Conservation (phyloP, 2,329 filamentous ascomycete species). For the Ophiostoma sp. region DNA sequence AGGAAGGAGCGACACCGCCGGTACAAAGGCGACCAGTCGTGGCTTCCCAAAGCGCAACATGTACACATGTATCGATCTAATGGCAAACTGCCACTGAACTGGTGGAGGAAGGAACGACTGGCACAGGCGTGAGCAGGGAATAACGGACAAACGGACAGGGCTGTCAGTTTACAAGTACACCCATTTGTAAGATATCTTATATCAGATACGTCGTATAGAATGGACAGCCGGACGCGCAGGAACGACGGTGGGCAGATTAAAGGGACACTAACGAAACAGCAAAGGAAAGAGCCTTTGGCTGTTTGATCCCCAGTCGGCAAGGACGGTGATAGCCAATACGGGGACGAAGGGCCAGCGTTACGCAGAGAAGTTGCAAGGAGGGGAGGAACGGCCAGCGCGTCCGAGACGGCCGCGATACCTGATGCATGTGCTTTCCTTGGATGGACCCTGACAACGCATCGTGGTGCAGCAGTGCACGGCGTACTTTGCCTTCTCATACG, state of each 20-base stretch:
- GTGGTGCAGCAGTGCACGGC: no score
- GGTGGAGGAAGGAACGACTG: constrained; percentile 2
- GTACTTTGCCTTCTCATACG: not conserved
- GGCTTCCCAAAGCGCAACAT: not conserved
- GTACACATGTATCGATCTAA: not conserved
- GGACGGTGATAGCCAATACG: not conserved
- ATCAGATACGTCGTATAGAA: no score
- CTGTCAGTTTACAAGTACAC: not conserved
- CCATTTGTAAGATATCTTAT: no score
- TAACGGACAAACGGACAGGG: not conserved
- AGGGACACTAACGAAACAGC: constrained; percentile 17
- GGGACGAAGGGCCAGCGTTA: not conserved
- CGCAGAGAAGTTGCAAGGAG: not conserved
- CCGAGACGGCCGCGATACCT: not conserved
- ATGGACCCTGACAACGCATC: no score
- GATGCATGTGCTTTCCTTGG: not conserved
- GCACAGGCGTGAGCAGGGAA: constrained; percentile 1
- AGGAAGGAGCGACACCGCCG: not conserved
- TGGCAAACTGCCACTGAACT: not conserved
- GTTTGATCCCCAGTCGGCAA: not conserved
- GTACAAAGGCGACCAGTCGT: not conserved
- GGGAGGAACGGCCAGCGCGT: not conserved
- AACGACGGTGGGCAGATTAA: constrained; percentile 14
- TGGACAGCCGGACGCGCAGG: not conserved
- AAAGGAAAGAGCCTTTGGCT: not conserved